These are phyloP conservation scores for Fagus crenata DNA, from an alignment of 306 rosid species.

Conservation along the genomic window DNA sequence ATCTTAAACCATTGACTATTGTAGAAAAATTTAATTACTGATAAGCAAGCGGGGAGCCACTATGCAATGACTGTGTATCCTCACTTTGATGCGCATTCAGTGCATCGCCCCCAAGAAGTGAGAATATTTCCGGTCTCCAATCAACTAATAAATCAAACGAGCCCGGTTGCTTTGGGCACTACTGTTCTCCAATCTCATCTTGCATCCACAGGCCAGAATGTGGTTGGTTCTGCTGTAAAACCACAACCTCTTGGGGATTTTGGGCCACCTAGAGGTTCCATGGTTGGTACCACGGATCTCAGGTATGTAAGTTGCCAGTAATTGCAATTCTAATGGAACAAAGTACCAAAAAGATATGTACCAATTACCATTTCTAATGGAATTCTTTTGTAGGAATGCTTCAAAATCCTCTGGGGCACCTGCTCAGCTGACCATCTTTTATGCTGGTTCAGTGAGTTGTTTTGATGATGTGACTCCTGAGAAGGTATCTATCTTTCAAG, in stretches of 20 bases:
- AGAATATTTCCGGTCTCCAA: constrained; percentile 52
- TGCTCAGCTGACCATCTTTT: constrained; percentile 83
- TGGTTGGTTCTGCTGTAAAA: constrained; percentile 44
- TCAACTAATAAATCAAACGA: constrained; percentile 43
- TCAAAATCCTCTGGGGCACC: constrained; percentile 48
- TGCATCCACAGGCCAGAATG: constrained; percentile 32
- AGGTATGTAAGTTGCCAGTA: constrained; percentile 42
- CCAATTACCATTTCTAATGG: neutral
- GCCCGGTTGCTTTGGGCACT: constrained; percentile 33
- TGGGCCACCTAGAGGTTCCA: constrained; percentile 45
- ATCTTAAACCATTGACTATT: constrained; percentile 8
- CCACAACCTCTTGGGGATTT: constrained; percentile 56
- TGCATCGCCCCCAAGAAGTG: constrained; percentile 43
- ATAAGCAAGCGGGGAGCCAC: constrained; percentile 53
- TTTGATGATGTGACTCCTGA: constrained; percentile 77
- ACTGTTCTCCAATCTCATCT: constrained; percentile 50
- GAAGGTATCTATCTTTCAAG: constrained; percentile 49
- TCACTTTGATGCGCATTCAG: constrained; percentile 35
- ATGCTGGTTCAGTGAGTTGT: constrained; percentile 78
- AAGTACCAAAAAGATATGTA: neutral
- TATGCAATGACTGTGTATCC: constrained; percentile 51
- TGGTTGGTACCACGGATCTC: constrained; percentile 75
- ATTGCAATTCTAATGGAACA: neutral
- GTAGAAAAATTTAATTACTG: constrained; percentile 51
- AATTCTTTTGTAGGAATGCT: constrained; percentile 44